Conservation (phyloP, 2,329 filamentous ascomycete species). For the Corinectria fuckeliana region DNA sequence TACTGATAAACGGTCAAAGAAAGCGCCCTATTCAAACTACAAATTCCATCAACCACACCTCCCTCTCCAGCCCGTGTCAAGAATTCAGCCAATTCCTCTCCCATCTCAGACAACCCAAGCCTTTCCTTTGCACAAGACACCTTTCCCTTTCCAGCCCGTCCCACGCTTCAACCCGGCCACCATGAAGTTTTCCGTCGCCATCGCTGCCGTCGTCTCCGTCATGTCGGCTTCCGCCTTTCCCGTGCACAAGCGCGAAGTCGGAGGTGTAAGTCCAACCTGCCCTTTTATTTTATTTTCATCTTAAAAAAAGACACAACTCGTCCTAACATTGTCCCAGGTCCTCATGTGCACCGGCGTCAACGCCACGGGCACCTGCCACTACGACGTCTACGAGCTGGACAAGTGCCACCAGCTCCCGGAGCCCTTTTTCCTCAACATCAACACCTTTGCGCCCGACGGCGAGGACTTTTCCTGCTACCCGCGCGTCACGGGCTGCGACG, state of each 20-base stretch:
- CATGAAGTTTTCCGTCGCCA: constrained; percentile 42
- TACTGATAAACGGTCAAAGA: neutral
- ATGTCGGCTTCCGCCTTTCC: constrained; percentile 37
- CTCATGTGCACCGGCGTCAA: constrained; percentile 59
- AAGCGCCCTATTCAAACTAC: neutral
- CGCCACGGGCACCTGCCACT: constrained; percentile 54
- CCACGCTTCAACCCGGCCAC: constrained; percentile 1
- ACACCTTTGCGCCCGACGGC: constrained; percentile 59
- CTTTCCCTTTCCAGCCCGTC: neutral
- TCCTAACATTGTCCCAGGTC: constrained; percentile 43
- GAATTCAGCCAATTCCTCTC: constrained; percentile 11
- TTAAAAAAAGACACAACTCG: neutral
- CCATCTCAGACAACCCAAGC: constrained; percentile 15
- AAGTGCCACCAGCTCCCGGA: constrained; percentile 54
- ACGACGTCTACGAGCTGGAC: constrained; percentile 51
- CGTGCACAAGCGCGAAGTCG: constrained; percentile 50
- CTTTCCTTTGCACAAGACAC: neutral
- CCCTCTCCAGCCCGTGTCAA: constrained; percentile 22
- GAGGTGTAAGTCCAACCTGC: constrained; percentile 51
- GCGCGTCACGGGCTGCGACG: constrained; percentile 48
- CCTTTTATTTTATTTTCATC: neutral
- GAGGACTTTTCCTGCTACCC: constrained; percentile 58
- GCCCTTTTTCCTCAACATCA: constrained; percentile 50
- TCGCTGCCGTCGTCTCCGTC: constrained; percentile 31
- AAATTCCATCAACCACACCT: neutral